Evolutionary conservation across 2,329 filamentous ascomycete species (phyloP), one percentile per base, ranked within the genome.

Genomic region (Fusarium transvaalense): DNA sequence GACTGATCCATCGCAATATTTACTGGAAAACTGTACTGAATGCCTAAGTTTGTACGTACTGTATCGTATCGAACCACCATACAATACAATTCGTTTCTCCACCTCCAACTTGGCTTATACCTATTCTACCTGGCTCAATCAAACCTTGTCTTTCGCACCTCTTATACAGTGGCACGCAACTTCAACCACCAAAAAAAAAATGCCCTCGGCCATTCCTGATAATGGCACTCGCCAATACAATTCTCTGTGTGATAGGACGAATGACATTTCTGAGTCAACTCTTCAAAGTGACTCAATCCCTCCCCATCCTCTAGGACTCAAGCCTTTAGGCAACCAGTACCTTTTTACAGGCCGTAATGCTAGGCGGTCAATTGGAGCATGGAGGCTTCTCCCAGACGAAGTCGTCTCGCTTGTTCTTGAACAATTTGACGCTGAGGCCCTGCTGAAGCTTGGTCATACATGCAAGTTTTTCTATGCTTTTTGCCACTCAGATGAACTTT

Each of bases 381-480:
- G 97, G 76, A 85, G 85, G 59, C 77, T 79, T 38, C 81, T 97
- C 54, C 92, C 94, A 5, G 95, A 98, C 78, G 94, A 97, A 79
- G 80, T 96, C 70, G 82, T 97, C 50, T 84, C 90, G 69, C 83
- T 91, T 55, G 76, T 97, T 17, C 80, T 97, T 64, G 95, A 97
- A 77, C 88, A 83, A 73, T 83, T 97, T 45, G 90, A 94, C 73
- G 82, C 86, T 48, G 73, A 78, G 12, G 82, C 84, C 53, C 81
- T 98, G 53, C 79, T 90, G 57, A 81, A 79, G 10, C 81, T 98
- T 41, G 93, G 93, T 10, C 86, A 87, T 56, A 92, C 94, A 8
- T 97, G 94, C 83, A 93, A 89, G 77, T 94, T 92, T 54, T 81
- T 98, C 17, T 95, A 94, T 83, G 94, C 94, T 2, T 97, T 95